phyloP scores from a whole-genome alignment of 108 stramenopile species.

The Cyclotella sp. region DNA sequence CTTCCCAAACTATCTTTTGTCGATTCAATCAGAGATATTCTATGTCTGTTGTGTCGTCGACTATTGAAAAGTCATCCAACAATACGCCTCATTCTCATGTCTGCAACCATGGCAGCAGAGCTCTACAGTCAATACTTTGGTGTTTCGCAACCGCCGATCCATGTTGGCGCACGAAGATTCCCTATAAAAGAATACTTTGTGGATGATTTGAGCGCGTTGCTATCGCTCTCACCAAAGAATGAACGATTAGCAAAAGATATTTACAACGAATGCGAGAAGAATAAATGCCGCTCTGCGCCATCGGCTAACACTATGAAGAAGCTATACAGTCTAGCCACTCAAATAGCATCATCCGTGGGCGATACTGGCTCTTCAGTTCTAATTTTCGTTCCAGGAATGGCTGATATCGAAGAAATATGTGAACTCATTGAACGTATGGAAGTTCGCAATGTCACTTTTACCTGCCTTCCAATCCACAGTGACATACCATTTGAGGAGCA shows the following conservation, averaged over 20 bases:
- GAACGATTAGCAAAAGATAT: conserved; percentile 50
- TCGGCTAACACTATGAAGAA: conserved; percentile 48
- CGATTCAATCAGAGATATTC: conserved; percentile 54
- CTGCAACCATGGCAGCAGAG: conserved; percentile 87
- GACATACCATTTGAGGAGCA: conserved; percentile 95
- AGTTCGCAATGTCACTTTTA: conserved; percentile 51
- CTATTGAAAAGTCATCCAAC: conserved; percentile 69
- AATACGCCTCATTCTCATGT: conserved; percentile 91
- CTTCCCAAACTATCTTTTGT: background rate
- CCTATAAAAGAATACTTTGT: conserved; percentile 83
- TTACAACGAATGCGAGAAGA: conserved; percentile 54
- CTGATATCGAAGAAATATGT: conserved; percentile 90
- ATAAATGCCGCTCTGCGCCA: conserved; percentile 61
- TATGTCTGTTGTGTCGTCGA: conserved; percentile 84
- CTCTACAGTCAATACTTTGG: conserved; percentile 88
- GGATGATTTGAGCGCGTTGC: conserved; percentile 65
- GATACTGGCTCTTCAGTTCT: conserved; percentile 81
- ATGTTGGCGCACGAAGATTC: conserved; percentile 80
- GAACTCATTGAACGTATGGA: conserved; percentile 73
- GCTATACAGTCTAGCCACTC: conserved; percentile 53
- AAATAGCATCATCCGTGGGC: conserved; percentile 64
- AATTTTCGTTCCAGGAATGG: conserved; percentile 97
- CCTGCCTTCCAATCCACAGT: conserved; percentile 90
- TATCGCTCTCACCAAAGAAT: conserved; percentile 55
- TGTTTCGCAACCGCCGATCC: conserved; percentile 64